Evolutionary conservation across 495 filamentous ascomycete species (phyloP), one percentile per base, ranked within the genome.

Genomic region (Aspergillus mulundensis): DNA sequence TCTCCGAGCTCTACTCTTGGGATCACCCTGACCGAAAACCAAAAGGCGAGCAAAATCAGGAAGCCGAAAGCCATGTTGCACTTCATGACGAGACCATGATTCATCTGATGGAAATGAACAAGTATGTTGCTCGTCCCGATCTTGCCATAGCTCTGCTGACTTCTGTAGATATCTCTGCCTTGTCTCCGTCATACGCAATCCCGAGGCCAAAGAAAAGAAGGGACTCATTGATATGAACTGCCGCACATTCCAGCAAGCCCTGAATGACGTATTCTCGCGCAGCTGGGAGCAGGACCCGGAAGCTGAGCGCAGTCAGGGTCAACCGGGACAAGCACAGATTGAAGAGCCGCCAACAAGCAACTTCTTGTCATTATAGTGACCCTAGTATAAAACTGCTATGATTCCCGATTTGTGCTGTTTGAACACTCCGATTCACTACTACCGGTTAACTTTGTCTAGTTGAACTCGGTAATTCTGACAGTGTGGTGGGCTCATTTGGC

Each of bases 1-100:
- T 97, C 28, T 92, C 88, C 14, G 91, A 97, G 67, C 86, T 98
- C 16, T 97, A 97, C 63, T 93, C 91, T 5, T 97, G 80, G 59
- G 79, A 82, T 20, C 70, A 75, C 12, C 78, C 86, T 1, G 82
- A 84, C 56, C 81, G 79, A 5, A 77, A 81, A 46, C 74, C 81
- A 0, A 86, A 83, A 69, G 75, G 80, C 5, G 81, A 85, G 45
- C 82, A 82, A 58, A 74, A 88, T n/a, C 83, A 81, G 52, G 84
- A 88, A 67, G 88, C 87, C 5, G 90, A 95, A 74, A 90, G 86
- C 65, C 80, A 85, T 54, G 87, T 94, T 56, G 84, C 88, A 30
- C 70, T 91, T 55, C 86, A 88, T 59, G 85, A 91, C 60, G 87
- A 86, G n/a, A 87, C 85, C 50, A 84, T 87, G 61, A 88, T 97